Evolutionary conservation across 495 filamentous ascomycete species (phyloP), one percentile per base, ranked within the genome.

Genomic region (Hyphodiscus hymeniophilus): DNA sequence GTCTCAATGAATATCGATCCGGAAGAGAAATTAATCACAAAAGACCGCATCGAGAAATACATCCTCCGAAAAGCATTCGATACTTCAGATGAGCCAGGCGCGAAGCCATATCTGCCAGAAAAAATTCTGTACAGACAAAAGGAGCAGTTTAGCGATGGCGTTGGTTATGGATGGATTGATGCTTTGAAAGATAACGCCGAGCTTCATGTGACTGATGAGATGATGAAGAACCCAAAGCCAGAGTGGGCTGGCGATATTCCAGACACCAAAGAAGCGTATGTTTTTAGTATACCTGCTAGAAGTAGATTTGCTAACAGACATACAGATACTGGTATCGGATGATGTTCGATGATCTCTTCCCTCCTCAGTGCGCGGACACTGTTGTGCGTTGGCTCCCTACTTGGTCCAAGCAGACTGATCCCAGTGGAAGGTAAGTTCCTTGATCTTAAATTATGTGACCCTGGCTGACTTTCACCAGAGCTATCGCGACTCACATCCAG

Each of bases 331-430:
- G 92, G 94, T 98, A 98, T 72, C 82, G 92, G 54, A 69, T 62
- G 59, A 97, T 98, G 89, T 98, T 97, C 63, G 92, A 98, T 63
- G 92, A 98, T 74, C 90, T 88, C 66, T 98, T 97, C 77, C 94
- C 94, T 32, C 71, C 82, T 20, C 82, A 84, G 59, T 95, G 90
- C 65, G 92, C 94, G 21, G 78, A 74, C 17, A 97, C 94, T 30
- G 92, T 98, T 34, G 85, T 87, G 86, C 76, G 94, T 50, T 98
- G 92, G 92, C 89, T 82, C 40, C 92, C 92, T n/a, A 97, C 82
- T 20, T 98, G 92, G 92, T 89, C 85, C 22, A 89, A 96, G 60
- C 88, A 94, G 77, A 86, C 78, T 15, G 92, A 98, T 63, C 92
- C 92, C 33, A 91, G 85, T 64, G 92, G 92, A 72, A 47, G 34